These are phyloP conservation scores for Chrysanthemum makinoi DNA, from an alignment of 129 eudicot genomes.

Conservation along the genomic window DNA sequence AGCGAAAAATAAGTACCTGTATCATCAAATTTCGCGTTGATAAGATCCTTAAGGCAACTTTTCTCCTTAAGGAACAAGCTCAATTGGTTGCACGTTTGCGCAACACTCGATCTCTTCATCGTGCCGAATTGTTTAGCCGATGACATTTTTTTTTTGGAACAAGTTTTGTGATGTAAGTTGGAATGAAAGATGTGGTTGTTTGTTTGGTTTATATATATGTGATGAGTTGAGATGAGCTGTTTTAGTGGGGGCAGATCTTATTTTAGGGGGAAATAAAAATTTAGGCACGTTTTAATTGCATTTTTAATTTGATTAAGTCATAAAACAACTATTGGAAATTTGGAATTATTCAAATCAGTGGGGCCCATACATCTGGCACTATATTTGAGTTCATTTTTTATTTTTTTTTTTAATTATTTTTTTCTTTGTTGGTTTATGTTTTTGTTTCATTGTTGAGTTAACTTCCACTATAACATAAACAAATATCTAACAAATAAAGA, in stretches of 20 bases:
- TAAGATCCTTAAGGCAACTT: conserved; percentile 42
- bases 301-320: background rate
- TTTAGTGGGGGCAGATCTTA: background rate
- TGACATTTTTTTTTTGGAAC: conserved; percentile 23
- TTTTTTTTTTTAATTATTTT: background rate
- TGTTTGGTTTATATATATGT: background rate
- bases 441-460: no score
- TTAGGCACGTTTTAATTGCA: background rate
- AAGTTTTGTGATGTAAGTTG: background rate
- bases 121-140: conserved; percentile 13
- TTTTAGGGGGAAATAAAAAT: background rate
- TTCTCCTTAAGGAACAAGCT: conserved; percentile 51
- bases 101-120: conserved; percentile 37
- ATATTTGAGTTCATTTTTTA: background rate
- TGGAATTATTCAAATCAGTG: background rate
- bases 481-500: background rate
- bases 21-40: conserved; percentile 35
- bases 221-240: background rate
- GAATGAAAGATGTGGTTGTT: background rate
- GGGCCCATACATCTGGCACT: background rate
- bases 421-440: no score
- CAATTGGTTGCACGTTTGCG: conserved; percentile 50
- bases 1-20: conserved; percentile 23
- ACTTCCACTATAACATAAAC: background rate
- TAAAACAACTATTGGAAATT: background rate